Evolutionary conservation across 2,329 filamentous ascomycete species (phyloP).

Genomic region (Paracamarosporium sp.): DNA sequence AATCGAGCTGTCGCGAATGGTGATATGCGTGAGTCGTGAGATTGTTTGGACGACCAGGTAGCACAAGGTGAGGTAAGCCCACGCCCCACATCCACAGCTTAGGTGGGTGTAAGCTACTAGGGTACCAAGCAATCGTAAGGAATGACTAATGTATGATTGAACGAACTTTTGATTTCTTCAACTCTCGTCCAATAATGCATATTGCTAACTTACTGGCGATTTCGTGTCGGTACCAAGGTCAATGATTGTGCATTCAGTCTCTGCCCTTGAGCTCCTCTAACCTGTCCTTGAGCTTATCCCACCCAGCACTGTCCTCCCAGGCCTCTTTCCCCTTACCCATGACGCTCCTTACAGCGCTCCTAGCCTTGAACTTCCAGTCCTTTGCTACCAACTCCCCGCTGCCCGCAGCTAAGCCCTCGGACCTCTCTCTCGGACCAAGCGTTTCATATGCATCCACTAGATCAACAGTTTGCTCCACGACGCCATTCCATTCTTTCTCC

Average conservation of each 20-base stretch:
- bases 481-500: slow-evolving; percentile 70
- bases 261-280: slow-evolving; percentile 51
- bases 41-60: too few species aligned
- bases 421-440: slow-evolving; percentile 59
- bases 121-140: too few species aligned
- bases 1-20: too few species aligned
- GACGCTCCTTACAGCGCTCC: slow-evolving; percentile 82
- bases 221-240: background rate
- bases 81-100: too few species aligned
- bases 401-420: slow-evolving; percentile 58
- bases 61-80: too few species aligned
- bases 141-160: too few species aligned
- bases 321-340: slow-evolving; percentile 79
- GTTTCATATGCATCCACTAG: slow-evolving; percentile 85
- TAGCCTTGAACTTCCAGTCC: slow-evolving; percentile 88
- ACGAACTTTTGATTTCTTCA: background rate
- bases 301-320: slow-evolving; percentile 81
- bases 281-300: slow-evolving; percentile 64
- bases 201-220: background rate
- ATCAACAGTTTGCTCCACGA: slow-evolving; percentile 80
- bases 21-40: too few species aligned
- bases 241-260: slow-evolving; percentile 14
- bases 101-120: too few species aligned
- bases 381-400: slow-evolving; percentile 70
- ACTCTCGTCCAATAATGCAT: too few species aligned